phyloP scores from a whole-genome alignment of 306 rosid species.

The Gastrolobium bilobum region DNA sequence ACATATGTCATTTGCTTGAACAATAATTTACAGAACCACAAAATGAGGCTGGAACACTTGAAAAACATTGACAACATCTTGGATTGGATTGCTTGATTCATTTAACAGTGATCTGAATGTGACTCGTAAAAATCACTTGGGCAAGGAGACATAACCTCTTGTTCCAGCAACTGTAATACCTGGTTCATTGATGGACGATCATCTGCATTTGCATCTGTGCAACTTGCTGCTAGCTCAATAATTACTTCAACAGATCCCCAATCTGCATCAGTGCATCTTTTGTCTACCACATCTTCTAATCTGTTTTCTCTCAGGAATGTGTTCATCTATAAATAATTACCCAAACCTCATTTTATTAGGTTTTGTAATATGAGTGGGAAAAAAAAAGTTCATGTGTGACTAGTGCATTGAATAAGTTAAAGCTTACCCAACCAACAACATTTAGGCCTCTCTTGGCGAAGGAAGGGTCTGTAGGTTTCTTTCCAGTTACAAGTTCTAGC shows the following conservation, averaged over 20 bases:
- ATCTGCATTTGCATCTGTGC: constrained; percentile 86
- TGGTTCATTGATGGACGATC: constrained; percentile 91
- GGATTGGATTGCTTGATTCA: neutral
- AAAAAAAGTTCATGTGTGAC: neutral
- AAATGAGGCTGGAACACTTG: constrained; percentile 38
- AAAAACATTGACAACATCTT: constrained; percentile 13
- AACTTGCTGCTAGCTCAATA: constrained; percentile 83
- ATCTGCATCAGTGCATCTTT: constrained; percentile 74
- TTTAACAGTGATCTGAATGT: constrained; percentile 75
- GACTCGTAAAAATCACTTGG: constrained; percentile 88
- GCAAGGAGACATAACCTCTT: constrained; percentile 89
- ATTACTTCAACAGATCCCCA: constrained; percentile 76
- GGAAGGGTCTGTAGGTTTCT: constrained; percentile 95
- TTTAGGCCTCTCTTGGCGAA: constrained; percentile 86
- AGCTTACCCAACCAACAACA: constrained; percentile 97
- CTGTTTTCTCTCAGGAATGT: constrained; percentile 72
- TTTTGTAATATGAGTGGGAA: neutral
- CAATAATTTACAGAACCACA: constrained; percentile 48
- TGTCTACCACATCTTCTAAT: constrained; percentile 79
- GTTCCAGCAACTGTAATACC: constrained; percentile 86
- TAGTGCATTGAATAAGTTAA: neutral
- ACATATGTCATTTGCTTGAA: too few species aligned
- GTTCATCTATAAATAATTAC: constrained; percentile 69
- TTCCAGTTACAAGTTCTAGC: constrained; percentile 96
- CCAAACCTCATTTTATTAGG: neutral